Evolutionary conservation across 257 asterid species (phyloP).

Genomic region (Euphrasia confusa): DNA sequence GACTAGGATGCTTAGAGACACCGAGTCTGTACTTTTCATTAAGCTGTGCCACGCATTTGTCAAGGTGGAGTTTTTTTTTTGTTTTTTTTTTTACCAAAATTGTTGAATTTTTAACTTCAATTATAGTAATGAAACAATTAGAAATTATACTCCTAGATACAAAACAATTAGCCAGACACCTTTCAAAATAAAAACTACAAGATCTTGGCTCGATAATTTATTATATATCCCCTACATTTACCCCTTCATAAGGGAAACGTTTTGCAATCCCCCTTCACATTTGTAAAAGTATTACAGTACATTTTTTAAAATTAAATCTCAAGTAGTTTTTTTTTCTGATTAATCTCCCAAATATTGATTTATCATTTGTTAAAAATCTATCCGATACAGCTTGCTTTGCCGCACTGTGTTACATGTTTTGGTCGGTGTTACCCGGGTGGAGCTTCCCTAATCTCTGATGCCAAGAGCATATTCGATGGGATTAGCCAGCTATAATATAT

Average conservation of each 20-base stretch:
- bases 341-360: background rate
- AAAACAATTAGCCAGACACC: background rate
- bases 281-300: background rate
- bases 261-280: background rate
- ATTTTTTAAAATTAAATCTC: background rate
- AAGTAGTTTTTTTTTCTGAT: background rate
- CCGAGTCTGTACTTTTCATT: constrained; percentile 62
- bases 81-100: background rate
- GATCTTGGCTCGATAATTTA: background rate
- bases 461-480: constrained; percentile 54
- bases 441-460: constrained; percentile 50
- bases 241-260: background rate
- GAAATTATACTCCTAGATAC: background rate
- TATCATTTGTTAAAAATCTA: background rate
- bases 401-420: constrained; percentile 61
- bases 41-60: constrained; percentile 67
- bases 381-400: constrained; percentile 51
- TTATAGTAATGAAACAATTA: background rate
- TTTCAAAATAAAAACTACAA: background rate
- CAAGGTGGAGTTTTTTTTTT: constrained; percentile 38
- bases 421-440: constrained; percentile 78
- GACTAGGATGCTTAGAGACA: constrained; percentile 64
- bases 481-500: constrained; percentile 39
- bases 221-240: background rate
- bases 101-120: too few species aligned